These are phyloP conservation scores for Linnemannia exigua DNA, from an alignment of 192 early-diverging fungal genomes.

Conservation along the genomic window DNA sequence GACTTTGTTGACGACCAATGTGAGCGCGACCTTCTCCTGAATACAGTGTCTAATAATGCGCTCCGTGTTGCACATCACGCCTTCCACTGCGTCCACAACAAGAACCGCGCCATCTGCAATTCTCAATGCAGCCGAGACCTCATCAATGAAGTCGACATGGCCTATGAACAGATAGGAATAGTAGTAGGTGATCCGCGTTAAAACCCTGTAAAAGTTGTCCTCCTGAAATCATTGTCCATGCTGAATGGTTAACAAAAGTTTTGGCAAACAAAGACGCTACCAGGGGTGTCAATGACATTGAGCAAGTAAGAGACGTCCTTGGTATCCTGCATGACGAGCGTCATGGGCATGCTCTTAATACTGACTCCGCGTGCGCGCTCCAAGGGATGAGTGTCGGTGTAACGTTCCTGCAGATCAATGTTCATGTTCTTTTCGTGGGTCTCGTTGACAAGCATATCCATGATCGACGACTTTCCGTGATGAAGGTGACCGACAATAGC, in stretches of 20 bases:
- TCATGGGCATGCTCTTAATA: conserved; percentile 96
- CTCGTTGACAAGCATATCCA: conserved; percentile 92
- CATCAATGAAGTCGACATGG: conserved; percentile 96
- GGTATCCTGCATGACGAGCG: conserved; percentile 88
- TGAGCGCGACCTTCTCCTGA: conserved; percentile 82
- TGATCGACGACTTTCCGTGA: conserved; percentile 96
- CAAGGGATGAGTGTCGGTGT: conserved; percentile 94
- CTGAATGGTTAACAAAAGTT: neutral
- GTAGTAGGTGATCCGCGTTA: neutral
- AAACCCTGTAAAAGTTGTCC: neutral
- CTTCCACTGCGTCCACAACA: conserved; percentile 97
- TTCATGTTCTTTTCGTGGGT: conserved; percentile 78
- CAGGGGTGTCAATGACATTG: conserved; percentile 96
- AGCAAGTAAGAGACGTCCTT: conserved; percentile 90
- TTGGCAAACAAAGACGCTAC: conserved; percentile 37
- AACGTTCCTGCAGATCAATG: conserved; percentile 70
- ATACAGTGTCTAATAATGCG: conserved; percentile 87
- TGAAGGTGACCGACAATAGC: conserved; percentile 95
- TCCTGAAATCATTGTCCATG: neutral
- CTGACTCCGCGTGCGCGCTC: conserved; percentile 92
- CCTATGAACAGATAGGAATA: conserved; percentile 59
- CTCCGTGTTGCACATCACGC: conserved; percentile 96
- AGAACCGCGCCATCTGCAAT: conserved; percentile 92
- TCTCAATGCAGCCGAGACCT: conserved; percentile 88
- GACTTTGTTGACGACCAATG: conserved; percentile 97